Conservation (phyloP, 768 basidiomycete species). For the Chiua virens region DNA sequence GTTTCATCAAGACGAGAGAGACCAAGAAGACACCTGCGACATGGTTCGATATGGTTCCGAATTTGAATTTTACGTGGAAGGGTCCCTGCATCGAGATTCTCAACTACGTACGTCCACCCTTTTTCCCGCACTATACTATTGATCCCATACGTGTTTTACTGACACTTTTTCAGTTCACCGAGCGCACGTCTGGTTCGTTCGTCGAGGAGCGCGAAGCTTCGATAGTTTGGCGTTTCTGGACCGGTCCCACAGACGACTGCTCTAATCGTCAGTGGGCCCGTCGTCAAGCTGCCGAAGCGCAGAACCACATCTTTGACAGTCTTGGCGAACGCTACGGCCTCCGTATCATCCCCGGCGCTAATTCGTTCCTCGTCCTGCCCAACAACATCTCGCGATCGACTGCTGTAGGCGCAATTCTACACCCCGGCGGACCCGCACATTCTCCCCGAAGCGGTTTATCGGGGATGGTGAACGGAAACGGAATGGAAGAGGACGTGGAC, state of each 20-base stretch:
- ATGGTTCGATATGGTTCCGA: slow-evolving; percentile 83
- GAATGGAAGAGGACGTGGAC: not conserved
- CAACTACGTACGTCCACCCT: slow-evolving; percentile 63
- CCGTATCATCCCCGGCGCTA: slow-evolving; percentile 78
- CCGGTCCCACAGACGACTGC: slow-evolving; percentile 44
- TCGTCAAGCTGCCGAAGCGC: slow-evolving; percentile 85
- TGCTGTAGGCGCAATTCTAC: slow-evolving; percentile 76
- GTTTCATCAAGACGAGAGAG: slow-evolving; percentile 66
- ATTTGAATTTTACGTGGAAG: slow-evolving; percentile 82
- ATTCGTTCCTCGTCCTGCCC: slow-evolving; percentile 79
- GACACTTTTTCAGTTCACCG: slow-evolving; percentile 62
- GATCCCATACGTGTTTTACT: not conserved
- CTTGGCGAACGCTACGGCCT: slow-evolving; percentile 82
- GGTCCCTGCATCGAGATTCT: slow-evolving; percentile 77
- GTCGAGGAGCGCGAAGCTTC: slow-evolving; percentile 83
- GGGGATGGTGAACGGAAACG: slow-evolving; percentile 28
- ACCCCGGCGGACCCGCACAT: slow-evolving; percentile 54
- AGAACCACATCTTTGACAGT: slow-evolving; percentile 90
- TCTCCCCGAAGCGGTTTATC: slow-evolving; percentile 33
- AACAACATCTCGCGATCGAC: slow-evolving; percentile 84
- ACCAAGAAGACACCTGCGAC: slow-evolving; percentile 30
- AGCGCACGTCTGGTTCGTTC: slow-evolving; percentile 84
- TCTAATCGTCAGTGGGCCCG: slow-evolving; percentile 79
- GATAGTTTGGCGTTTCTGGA: slow-evolving; percentile 86
- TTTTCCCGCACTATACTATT: too few relatives aligned